Base-by-base conservation (phyloP, 208 protist genomes). In the Trypanosoma congolense region DNA sequence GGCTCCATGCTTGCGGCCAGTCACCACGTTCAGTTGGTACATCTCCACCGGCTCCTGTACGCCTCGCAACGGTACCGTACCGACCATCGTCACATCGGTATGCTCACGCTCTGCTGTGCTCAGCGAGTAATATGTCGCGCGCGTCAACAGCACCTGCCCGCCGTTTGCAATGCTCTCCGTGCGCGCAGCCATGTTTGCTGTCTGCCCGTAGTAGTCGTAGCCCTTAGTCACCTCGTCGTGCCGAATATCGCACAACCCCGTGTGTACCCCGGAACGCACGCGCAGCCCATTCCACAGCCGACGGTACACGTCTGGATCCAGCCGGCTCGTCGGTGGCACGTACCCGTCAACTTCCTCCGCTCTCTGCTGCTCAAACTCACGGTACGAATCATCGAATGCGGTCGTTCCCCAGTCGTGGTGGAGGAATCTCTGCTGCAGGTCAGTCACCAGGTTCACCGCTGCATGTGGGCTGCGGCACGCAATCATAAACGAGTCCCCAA, bases 401-500 rank as follows among this genome's bases (percentile, higher is more conserved):
- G 16, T 18, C 16, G 56, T 77, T 1, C 54, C 54, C 80, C 80
- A 87, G 73, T 79, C 62, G 60, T 71, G 25, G 46, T 46, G 43
- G 14, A 80, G 66, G 21, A 46, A 46, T 24, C 6, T 24, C 42
- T 19, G 42, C n/a, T 46, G 42, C 18, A 46, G 42, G 9, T 46
- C 42, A n/a, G 8, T 6, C n/a, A n/a, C 42, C 8, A 46, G 42
- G 6, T 46, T 6, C n/a, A 46, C 12, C 10, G 42, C 42, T 22
- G 42, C 21, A 19, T 22, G 21, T 6, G 42, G 42, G 42, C 21
- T 19, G 6, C n/a, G 6, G 42, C 42, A 46, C 6, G 42, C 42
- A 46, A 46, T 46, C 42, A 46, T 46, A n/a, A 90, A 87, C 38
- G 82, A 73, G 74, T 90, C 82, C 30, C 82, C 82, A 29, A 87